Base-by-base conservation (phyloP, 176 grass and related monocot genomes). In the Oryza brachyantha region DNA sequence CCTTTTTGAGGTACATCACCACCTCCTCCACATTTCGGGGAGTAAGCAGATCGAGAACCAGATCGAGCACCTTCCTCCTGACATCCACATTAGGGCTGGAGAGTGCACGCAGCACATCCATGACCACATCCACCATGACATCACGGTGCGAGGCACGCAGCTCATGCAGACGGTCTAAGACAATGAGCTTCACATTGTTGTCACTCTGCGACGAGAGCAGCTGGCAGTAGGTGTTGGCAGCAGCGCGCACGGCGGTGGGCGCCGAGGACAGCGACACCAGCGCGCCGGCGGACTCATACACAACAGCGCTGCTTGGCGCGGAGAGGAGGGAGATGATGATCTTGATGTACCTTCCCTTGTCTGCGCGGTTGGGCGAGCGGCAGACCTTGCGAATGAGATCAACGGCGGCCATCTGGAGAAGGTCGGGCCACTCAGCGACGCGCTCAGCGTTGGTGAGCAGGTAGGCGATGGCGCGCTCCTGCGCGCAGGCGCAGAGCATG, bases 321-420 rank as follows among this genome's bases (percentile, higher is more conserved):
- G 80, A 81, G 26, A 89, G 79, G 28, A 92, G 90, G 46, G 86
- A 76, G 7, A 86, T 89, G 25, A 92, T 89, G 50, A 92, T 80
- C 60, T 76, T 92, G 69, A 92, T 92, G 13, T 89, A 85, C 69
- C 78, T 92, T 4, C 90, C 90, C 86, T 92, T 92, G 69, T 92
- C 79, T 0, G 38, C 45, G 7, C 83, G 78, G 79, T 75, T 83
- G 29, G 61, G 26, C 11, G 79, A 54, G 3, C 83, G 83, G 79
- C 83, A 92, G 26, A 92, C 86, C 73, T 92, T 92, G 74, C 79
- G 64, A 55, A 86, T 62, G 68, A 92, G 90, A 27, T 92, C 86
- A 19, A 92, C 27, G 10, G 73, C 90, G 2, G 90, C 86, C 90
- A 92, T 92, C 82, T 92, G 79, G 36, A 92, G 86, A 26, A 89